phyloP scores from a whole-genome alignment of 176 grass and related monocot genomes.

The Oryza glumipatula region DNA sequence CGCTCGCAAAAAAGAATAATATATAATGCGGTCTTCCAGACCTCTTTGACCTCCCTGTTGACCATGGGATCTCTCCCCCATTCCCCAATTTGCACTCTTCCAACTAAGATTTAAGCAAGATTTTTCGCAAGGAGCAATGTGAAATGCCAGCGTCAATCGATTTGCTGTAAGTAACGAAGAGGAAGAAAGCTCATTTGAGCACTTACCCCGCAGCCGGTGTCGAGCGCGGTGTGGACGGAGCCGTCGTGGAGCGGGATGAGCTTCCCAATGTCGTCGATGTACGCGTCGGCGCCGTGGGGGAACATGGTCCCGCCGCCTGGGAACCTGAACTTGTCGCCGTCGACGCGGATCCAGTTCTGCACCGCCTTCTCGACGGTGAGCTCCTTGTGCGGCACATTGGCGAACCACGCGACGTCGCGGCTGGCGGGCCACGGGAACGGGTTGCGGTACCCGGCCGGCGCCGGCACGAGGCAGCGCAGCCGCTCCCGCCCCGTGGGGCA shows the following conservation, averaged over 20 bases:
- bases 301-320: slow-evolving; percentile 79
- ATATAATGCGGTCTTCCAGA: neutral
- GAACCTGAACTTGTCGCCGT: slow-evolving; percentile 72
- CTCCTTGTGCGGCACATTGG: slow-evolving; percentile 78
- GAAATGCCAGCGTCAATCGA: neutral
- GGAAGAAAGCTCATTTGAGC: neutral
- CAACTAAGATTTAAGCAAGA: neutral
- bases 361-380: slow-evolving; percentile 77
- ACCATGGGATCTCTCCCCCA: neutral
- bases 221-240: slow-evolving; percentile 65
- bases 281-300: slow-evolving; percentile 68
- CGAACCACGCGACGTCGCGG: slow-evolving; percentile 69
- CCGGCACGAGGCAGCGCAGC: slow-evolving; percentile 69
- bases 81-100: neutral
- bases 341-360: slow-evolving; percentile 84
- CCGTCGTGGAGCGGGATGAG: slow-evolving; percentile 63
- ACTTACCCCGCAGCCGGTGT: slow-evolving; percentile 73
- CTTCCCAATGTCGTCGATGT: slow-evolving; percentile 67
- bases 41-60: neutral
- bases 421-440: slow-evolving; percentile 69
- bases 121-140: neutral
- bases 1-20: neutral
- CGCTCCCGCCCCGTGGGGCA: slow-evolving; percentile 61
- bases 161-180: neutral
- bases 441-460: slow-evolving; percentile 52